These are phyloP conservation scores for Dalbergia oliveri DNA, from an alignment of 306 rosid genomes.

Conservation along the genomic window DNA sequence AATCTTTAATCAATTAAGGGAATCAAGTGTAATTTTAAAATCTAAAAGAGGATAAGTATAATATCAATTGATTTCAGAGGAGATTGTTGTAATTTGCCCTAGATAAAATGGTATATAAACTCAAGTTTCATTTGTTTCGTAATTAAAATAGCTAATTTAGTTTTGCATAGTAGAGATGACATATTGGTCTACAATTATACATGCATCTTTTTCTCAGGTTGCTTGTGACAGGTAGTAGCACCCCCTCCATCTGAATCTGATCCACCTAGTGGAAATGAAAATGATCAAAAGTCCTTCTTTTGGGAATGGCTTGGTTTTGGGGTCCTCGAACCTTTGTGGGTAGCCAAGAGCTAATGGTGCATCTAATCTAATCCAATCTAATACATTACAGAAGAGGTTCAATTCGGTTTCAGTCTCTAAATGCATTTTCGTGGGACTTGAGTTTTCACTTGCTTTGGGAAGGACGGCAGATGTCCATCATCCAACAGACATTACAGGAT, in stretches of 20 bases:
- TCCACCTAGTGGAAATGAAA: not conserved
- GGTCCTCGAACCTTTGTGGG: not conserved
- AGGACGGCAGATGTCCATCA: conserved; percentile 21
- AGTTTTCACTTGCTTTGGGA: conserved; percentile 17
- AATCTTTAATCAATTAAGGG: too few relatives aligned
- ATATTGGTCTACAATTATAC: not conserved
- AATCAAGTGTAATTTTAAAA: too few relatives aligned
- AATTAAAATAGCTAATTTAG: not conserved
- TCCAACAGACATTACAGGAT: conserved; percentile 42
- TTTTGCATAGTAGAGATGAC: not conserved
- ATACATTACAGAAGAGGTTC: not conserved
- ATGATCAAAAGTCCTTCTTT: not conserved
- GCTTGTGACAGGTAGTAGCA: not conserved
- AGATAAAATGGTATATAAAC: too few relatives aligned
- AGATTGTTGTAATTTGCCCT: too few relatives aligned
- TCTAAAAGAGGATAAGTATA: too few relatives aligned
- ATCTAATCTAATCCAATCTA: too few relatives aligned
- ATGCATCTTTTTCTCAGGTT: not conserved
- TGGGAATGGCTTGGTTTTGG: not conserved
- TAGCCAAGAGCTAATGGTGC: not conserved
- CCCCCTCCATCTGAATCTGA: not conserved
- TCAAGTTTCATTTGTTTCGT: not conserved
- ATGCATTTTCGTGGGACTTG: not conserved
- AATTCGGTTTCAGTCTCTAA: not conserved
- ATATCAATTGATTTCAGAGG: too few relatives aligned